A percentile compares a stretch with the other conserved stretches of the same genome.
Evolutionary conservation across 306 rosid genomes (phyloP).

Genomic region (Leucaena leucocephala): DNA sequence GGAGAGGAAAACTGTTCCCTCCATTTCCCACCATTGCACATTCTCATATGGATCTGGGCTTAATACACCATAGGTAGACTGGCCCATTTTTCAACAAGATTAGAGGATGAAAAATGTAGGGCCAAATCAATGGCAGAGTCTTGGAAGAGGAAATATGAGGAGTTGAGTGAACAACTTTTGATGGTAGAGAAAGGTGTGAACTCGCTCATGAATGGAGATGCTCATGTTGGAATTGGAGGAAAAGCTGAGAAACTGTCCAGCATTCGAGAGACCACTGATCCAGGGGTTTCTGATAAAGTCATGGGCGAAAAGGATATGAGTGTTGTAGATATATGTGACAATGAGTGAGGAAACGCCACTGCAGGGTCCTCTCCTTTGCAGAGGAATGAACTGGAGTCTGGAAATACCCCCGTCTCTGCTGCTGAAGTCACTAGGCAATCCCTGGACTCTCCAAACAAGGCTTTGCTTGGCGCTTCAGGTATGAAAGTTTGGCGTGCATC

Average conservation of each 20-base stretch:
- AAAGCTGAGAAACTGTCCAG: not conserved
- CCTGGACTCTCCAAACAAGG: not conserved
- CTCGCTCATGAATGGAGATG: not conserved
- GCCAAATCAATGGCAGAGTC: not conserved
- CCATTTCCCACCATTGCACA: too few relatives aligned
- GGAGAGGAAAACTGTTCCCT: too few relatives aligned
- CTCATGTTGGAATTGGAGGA: not conserved
- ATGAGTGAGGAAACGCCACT: not conserved
- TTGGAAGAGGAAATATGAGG: not conserved
- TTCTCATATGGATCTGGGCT: too few relatives aligned
- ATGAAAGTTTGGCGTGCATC: slow-evolving; percentile 26
- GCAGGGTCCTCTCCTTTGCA: not conserved
- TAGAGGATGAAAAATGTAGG: slow-evolving; percentile 32
- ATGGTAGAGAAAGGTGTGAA: not conserved
- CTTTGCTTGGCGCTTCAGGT: slow-evolving; percentile 32
- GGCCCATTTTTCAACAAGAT: too few relatives aligned
- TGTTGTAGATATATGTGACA: slow-evolving; percentile 2
- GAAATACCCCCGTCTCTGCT: not conserved
- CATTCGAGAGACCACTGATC: not conserved
- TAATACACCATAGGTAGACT: too few relatives aligned
- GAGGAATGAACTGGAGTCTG: not conserved
- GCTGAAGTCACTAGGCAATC: not conserved
- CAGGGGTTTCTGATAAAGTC: not conserved
- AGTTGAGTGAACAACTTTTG: not conserved
- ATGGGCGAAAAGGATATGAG: not conserved